phyloP scores from a whole-genome alignment of 2,329 filamentous ascomycete genomes.

The Rachicladosporium sp. region DNA sequence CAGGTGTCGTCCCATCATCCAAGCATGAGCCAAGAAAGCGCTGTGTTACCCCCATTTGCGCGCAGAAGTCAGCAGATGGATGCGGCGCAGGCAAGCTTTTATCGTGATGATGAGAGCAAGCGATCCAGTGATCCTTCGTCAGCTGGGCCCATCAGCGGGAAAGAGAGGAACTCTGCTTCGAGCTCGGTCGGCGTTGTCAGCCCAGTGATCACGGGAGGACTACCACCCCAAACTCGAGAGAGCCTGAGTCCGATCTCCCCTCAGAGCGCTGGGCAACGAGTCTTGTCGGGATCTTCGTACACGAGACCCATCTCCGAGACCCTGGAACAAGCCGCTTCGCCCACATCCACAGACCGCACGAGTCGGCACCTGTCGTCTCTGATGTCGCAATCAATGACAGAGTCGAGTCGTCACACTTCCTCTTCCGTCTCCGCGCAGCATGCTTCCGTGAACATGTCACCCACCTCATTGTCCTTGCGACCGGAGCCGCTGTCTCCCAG shows the following conservation, averaged over 20 bases:
- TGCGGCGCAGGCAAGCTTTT: conserved; percentile 15
- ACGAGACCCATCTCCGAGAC: no score
- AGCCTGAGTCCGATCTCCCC: conserved; percentile 12
- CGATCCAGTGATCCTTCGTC: conserved; percentile 16
- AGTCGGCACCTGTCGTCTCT: no score
- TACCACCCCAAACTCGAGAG: conserved; percentile 3
- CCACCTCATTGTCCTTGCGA: no score
- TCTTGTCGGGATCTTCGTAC: no score
- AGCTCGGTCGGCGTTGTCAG: conserved; percentile 13
- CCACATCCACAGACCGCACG: no score
- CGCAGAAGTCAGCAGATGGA: conserved; percentile 22
- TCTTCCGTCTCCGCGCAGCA: no score
- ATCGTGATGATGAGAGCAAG: conserved; percentile 14
- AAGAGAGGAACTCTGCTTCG: conserved; percentile 9
- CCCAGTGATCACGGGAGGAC: conserved; percentile 12
- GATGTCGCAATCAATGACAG: no score
- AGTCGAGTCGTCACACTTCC: no score
- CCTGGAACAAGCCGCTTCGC: no score
- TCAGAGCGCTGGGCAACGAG: background rate
- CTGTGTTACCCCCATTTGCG: conserved; percentile 23
- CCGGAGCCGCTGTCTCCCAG: no score
- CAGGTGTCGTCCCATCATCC: conserved; percentile 15
- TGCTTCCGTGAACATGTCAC: no score
- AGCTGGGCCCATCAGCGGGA: conserved; percentile 4
- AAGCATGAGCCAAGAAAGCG: conserved; percentile 18